A percentile compares a stretch with the other conserved stretches of the same genome.
Conservation (phyloP, 1,139 yeast species). For the Saccharomyces hybrid region DNA sequence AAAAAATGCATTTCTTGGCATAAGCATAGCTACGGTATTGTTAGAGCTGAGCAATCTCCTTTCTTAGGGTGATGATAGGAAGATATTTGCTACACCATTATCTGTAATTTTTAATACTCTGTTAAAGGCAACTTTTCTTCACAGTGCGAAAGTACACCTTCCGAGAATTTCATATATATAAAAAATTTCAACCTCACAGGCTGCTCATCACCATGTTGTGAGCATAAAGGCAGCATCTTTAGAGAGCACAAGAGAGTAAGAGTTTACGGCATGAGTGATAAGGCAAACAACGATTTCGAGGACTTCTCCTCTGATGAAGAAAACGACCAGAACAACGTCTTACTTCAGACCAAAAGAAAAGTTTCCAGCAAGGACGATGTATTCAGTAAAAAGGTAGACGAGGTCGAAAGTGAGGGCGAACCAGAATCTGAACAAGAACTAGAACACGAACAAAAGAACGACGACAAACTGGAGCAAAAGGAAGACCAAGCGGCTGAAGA, state of each 20-base stretch:
- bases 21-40: not conserved
- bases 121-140: not conserved
- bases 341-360: constrained; percentile 18
- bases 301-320: constrained; percentile 27
- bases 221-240: not conserved
- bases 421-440: constrained; percentile 8
- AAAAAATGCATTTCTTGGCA: too few species aligned
- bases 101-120: not conserved
- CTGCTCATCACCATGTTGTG: not conserved
- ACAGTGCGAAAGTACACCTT: not conserved
- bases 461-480: not conserved
- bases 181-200: not conserved
- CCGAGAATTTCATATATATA: not conserved
- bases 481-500: not conserved
- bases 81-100: too few species aligned
- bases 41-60: not conserved
- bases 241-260: not conserved
- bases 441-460: not conserved
- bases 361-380: constrained; percentile 5
- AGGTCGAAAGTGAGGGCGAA: constrained; percentile 9
- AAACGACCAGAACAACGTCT: constrained; percentile 11
- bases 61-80: not conserved
- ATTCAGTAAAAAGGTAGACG: constrained; percentile 9
- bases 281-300: not conserved
- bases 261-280: not conserved